Base-by-base conservation (phyloP, 129 eudicot species). In the Centrapalus pauciflorus region DNA sequence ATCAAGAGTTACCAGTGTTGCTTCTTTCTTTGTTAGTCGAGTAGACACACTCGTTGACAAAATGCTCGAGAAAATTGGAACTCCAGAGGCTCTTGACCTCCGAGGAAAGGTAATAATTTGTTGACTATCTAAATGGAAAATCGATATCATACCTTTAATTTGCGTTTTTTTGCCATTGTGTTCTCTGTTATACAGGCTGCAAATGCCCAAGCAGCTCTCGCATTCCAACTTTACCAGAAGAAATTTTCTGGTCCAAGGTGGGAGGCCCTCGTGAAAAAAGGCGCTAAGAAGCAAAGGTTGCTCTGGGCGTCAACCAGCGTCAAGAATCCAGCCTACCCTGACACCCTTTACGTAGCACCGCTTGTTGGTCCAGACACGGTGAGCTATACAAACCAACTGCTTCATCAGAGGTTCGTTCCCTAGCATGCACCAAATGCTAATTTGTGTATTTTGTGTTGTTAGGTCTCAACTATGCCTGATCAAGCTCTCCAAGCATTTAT, bases 381-480 rank as follows among this genome's bases (percentile, higher is more conserved):
- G 57, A 76, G 82, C 73, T 29, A 69, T 70, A 61, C 58, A 46
- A 49, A 73, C 62, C 65, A 30, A 13, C 32, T 24, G 1, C 67
- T 13, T 49, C 17, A n/a, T n/a, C n/a, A n/a, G n/a, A n/a, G n/a
- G n/a, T n/a, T n/a, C n/a, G n/a, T n/a, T n/a, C n/a, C 27, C 1
- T 21, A 67, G 35, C 2, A 62, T 38, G 25, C 16, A 28, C 1
- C 29, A 10, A 56, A 25, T 57, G 45, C 26, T 66, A 17, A 75
- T 58, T 11, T 58, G 49, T 20, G 26, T 26, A 70, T 20, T 19
- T 27, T 55, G 0, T 26, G 32, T 8, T 76, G 11, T 52, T 67
- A 93, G 99, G 99, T 93, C 59, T 93, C 99, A 61, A 93, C 99
- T 49, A 93, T 93, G 99, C 99, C 99, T 8, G 99, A 93, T 72